Evolutionary conservation across 2,329 filamentous ascomycete genomes (phyloP).

Genomic region (Fonsecaea multimorphosa): DNA sequence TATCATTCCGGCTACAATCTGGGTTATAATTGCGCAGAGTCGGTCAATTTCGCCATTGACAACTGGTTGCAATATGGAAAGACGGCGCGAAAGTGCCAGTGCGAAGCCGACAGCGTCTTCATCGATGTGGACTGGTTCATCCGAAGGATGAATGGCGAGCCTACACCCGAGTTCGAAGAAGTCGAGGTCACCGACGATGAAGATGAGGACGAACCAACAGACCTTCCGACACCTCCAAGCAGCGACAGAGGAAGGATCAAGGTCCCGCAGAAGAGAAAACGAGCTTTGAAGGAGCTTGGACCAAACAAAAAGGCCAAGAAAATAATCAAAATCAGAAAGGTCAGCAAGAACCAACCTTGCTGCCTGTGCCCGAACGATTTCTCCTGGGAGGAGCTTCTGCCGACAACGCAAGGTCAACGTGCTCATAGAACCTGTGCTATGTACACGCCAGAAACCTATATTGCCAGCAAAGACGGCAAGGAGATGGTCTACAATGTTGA

Average conservation of each 20-base stretch:
- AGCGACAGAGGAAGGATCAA: slow-evolving; percentile 72
- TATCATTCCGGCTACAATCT: slow-evolving; percentile 98
- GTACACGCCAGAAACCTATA: slow-evolving; percentile 90
- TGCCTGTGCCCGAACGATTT: slow-evolving; percentile 92
- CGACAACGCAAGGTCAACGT: slow-evolving; percentile 84
- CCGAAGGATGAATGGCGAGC: slow-evolving; percentile 86
- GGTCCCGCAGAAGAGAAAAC: slow-evolving; percentile 70
- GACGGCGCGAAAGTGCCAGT: slow-evolving; percentile 95
- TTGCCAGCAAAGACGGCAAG: slow-evolving; percentile 71
- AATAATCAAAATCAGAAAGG: slow-evolving; percentile 75
- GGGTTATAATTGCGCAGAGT: slow-evolving; percentile 98
- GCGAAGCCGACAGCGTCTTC: slow-evolving; percentile 97
- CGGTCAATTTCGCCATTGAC: slow-evolving; percentile 96
- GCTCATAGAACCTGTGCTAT: slow-evolving; percentile 88
- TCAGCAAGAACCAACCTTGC: slow-evolving; percentile 66
- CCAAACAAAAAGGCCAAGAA: slow-evolving; percentile 68
- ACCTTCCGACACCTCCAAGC: slow-evolving; percentile 78
- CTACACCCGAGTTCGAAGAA: slow-evolving; percentile 60
- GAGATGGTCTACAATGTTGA: slow-evolving; percentile 79
- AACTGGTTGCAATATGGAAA: slow-evolving; percentile 94
- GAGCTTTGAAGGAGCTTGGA: slow-evolving; percentile 48
- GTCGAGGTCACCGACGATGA: slow-evolving; percentile 66
- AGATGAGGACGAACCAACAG: slow-evolving; percentile 67
- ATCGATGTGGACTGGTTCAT: slow-evolving; percentile 96
- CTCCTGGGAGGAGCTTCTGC: slow-evolving; percentile 77